Percentiles rank a stretch among this genome's conserved stretches.
Conservation (phyloP, 1,139 yeast genomes). For the Magnusiomyces fungicola region DNA sequence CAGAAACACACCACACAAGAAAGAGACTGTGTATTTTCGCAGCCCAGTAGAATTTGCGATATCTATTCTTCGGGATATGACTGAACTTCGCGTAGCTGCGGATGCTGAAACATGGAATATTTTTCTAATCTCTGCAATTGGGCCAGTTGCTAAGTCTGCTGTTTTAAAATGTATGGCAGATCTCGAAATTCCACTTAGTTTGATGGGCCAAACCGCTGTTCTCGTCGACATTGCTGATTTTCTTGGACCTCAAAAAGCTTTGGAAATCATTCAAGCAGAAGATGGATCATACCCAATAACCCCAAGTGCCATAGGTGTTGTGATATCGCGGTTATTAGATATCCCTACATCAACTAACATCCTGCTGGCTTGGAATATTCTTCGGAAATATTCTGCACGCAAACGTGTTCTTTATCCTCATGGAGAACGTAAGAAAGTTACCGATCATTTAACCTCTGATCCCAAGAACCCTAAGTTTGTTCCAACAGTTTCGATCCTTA, state of each 20-base stretch:
- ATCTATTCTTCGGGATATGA: conserved; percentile 31
- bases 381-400: conserved; percentile 7
- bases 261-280: conserved; percentile 17
- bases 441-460: conserved; percentile 17
- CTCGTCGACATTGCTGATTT: conserved; percentile 20
- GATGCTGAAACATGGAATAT: conserved; percentile 38
- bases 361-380: conserved; percentile 11
- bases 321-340: conserved; percentile 15
- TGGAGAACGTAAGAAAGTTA: conserved; percentile 13
- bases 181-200: conserved; percentile 19
- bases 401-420: not conserved
- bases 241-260: conserved; percentile 21
- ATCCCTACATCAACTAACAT: conserved; percentile 13
- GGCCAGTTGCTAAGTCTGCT: conserved; percentile 17
- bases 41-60: conserved; percentile 23
- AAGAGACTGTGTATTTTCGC: conserved; percentile 24
- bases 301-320: conserved; percentile 13
- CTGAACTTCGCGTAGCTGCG: conserved; percentile 25
- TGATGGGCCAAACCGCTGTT: conserved; percentile 19
- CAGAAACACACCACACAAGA: conserved; percentile 28
- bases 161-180: conserved; percentile 22
- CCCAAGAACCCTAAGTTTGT: conserved; percentile 14
- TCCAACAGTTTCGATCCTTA: conserved; percentile 21
- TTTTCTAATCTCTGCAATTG: conserved; percentile 20
- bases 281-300: conserved; percentile 13